These are phyloP conservation scores for Oryza rufipogon DNA, from an alignment of 176 grass and related monocot genomes.

Conservation along the genomic window DNA sequence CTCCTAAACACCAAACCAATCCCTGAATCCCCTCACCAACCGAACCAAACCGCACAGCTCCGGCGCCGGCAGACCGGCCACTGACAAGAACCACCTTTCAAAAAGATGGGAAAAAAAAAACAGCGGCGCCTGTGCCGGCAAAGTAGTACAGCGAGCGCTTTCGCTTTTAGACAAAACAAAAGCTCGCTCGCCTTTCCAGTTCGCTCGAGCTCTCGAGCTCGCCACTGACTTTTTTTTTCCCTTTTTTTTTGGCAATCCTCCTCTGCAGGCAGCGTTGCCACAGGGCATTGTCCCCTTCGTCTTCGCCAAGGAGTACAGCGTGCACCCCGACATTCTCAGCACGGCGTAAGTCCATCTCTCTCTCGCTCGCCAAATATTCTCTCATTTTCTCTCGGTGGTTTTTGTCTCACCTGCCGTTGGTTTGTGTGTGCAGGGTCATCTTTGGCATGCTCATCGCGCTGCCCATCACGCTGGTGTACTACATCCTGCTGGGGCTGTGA, in stretches of 20 bases:
- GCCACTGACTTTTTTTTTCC: conserved; percentile 6
- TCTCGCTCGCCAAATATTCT: background rate
- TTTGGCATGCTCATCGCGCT: conserved; percentile 95
- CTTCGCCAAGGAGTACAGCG: conserved; percentile 98
- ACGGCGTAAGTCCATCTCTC: conserved; percentile 64
- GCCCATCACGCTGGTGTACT: conserved; percentile 92
- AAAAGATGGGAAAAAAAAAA: background rate
- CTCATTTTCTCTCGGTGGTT: background rate
- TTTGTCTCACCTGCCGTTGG: conserved; percentile 42
- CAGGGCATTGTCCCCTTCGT: conserved; percentile 99
- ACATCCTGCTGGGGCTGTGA: conserved; percentile 84
- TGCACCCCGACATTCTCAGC: conserved; percentile 98
- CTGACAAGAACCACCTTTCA: conserved; percentile 52
- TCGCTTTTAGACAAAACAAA: conserved; percentile 41
- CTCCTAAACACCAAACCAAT: background rate
- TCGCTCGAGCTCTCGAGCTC: background rate
- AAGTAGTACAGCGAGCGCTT: conserved; percentile 43
- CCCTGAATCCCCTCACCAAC: background rate
- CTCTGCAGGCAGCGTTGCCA: conserved; percentile 75
- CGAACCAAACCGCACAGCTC: background rate
- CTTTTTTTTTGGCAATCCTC: background rate
- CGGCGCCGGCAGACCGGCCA: background rate
- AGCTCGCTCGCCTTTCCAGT: background rate
- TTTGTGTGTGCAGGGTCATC: conserved; percentile 67
- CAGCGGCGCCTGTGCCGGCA: conserved; percentile 34